These are phyloP conservation scores for Rhamnella rubrinervis DNA, from an alignment of 331 rosid species.

Conservation along the genomic window DNA sequence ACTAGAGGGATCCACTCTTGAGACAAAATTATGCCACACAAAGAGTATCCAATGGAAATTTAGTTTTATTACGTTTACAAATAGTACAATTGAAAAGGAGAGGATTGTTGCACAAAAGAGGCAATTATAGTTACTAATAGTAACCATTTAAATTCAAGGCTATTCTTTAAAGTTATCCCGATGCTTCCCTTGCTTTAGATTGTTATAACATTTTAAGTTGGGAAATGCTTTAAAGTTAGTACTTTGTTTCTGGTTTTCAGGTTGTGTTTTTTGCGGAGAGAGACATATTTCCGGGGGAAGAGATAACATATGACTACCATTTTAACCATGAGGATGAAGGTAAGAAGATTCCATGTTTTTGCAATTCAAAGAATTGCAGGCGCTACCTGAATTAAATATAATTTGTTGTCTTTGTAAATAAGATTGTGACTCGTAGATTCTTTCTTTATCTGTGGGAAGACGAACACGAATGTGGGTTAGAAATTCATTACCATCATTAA, in stretches of 20 bases:
- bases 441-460: not conserved
- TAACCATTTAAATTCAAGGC: not conserved
- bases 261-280: conserved; percentile 68
- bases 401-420: conserved; percentile 10
- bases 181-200: not conserved
- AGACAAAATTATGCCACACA: no score
- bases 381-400: conserved; percentile 50
- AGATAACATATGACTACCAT: conserved; percentile 70
- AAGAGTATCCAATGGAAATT: no score
- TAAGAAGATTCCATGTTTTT: conserved; percentile 68
- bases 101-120: not conserved
- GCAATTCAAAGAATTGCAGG: conserved; percentile 65
- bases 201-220: not conserved
- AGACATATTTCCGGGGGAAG: conserved; percentile 72
- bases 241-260: conserved; percentile 31
- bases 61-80: no score
- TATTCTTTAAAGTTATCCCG: not conserved
- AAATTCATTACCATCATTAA: no score
- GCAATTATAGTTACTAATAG: not conserved
- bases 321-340: conserved; percentile 79
- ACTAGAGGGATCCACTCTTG: no score
- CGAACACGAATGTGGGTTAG: no score
- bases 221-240: not conserved
- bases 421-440: not conserved
- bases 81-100: no score